Evolutionary conservation across 352 stramenopile genomes (phyloP).

Genomic region (Globisporangium takayamanum): DNA sequence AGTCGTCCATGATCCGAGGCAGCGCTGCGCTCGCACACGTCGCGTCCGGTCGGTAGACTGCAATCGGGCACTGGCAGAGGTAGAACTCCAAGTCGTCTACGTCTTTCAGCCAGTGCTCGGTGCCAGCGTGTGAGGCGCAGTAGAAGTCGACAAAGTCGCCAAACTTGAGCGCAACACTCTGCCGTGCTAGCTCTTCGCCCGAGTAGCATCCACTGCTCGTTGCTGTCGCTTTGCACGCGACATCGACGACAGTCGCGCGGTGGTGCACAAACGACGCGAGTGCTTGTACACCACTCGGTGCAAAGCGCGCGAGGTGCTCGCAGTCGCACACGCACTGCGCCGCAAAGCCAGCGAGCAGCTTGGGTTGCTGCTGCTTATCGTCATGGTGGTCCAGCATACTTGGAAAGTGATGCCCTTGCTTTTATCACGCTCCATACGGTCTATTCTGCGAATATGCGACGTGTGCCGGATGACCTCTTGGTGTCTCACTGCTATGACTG

Average conservation of each 20-base stretch:
- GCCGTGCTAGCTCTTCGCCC: conserved; percentile 44
- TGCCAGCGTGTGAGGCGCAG: conserved; percentile 26
- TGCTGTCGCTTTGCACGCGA: conserved; percentile 54
- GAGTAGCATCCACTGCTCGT: conserved; percentile 32
- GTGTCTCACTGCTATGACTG: not conserved
- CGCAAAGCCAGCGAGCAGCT: conserved; percentile 25
- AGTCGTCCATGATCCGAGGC: conserved; percentile 46
- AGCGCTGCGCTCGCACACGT: conserved; percentile 36
- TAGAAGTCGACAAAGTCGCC: conserved; percentile 80
- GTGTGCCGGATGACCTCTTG: too few species aligned
- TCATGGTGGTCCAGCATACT: not conserved
- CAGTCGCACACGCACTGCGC: conserved; percentile 25
- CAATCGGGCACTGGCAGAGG: conserved; percentile 75
- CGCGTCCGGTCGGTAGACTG: conserved; percentile 37
- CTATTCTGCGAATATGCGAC: not conserved
- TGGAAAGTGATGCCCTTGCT: not conserved
- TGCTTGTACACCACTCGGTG: conserved; percentile 16
- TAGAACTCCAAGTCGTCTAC: conserved; percentile 80
- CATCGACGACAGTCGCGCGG: conserved; percentile 51
- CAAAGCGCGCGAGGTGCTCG: conserved; percentile 17
- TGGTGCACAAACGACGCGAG: conserved; percentile 24
- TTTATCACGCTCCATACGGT: not conserved
- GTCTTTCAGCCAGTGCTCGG: conserved; percentile 58
- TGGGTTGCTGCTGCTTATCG: conserved; percentile 8
- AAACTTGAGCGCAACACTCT: conserved; percentile 76